Base-by-base conservation (phyloP, 2,329 filamentous ascomycete genomes). In the Hymenoscyphus occultus region DNA sequence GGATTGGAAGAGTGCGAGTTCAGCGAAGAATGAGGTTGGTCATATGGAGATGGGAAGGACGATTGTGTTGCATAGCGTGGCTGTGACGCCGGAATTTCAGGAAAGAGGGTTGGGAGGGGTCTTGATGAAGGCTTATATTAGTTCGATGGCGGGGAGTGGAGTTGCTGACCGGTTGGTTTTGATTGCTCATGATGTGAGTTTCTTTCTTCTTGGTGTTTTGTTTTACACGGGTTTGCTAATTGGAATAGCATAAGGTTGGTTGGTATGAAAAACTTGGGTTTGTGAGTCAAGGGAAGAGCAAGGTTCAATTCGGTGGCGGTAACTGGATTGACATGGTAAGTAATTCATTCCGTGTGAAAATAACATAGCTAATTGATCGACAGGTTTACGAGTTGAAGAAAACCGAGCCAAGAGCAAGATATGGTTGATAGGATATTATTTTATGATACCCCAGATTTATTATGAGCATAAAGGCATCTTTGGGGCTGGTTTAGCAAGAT, bases 261-360 rank as follows among this genome's bases (percentile, higher is more conserved):
- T 97, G 90, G 76, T 97, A 96, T 75, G 84, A 89, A 75, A 83
- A 83, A n/a, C 83, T 92, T 70, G 87, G 92, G 0, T 97, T 95
- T 75, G 80, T 80, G 70, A 85, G 89, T 70, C 77, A 82, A 39
- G 92, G 93, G 0, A 79, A 82, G 60, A 95, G 92, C 76, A 79
- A 84, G 66, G 89, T 86, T 60, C 81, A 84, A 65, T 93, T 92
- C 78, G 90, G 88, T 22, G 92, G 92, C 45, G 91, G 92, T 39
- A 88, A 86, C 19, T 97, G 93, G 92, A 83, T 86, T 71, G 88
- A 95, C 75, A 87, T 97, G 91, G 90, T 93, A 76, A 76, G 82
- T 48, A 54, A 35, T 66, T 58, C 9, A 10, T 48, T 45, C 22
- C 54, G 12, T n/a, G 16, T 12, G 16, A 19, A 16, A 32, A 56